Evolutionary conservation across 805 yeast genomes (phyloP).

Genomic region (Metschnikowia aberdeeniae): DNA sequence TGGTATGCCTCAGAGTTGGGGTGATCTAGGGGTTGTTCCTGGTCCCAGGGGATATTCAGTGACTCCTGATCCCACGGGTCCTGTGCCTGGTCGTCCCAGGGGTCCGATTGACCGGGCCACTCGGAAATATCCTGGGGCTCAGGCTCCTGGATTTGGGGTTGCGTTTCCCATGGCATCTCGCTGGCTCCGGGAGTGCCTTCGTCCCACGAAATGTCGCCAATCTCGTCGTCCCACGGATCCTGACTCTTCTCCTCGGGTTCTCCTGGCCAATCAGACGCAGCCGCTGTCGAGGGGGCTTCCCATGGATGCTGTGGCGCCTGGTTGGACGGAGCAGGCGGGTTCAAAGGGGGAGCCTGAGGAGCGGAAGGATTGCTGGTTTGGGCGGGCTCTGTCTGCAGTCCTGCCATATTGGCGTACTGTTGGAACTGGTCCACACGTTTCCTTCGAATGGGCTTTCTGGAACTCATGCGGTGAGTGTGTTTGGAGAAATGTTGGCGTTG

Average conservation of each 20-base stretch:
- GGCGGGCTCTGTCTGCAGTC: neutral
- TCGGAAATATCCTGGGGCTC: neutral
- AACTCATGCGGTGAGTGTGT: conserved; percentile 8
- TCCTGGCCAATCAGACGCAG: neutral
- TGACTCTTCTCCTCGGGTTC: neutral
- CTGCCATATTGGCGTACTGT: conserved; percentile 10
- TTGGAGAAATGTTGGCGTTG: conserved; percentile 3
- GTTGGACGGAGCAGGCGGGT: neutral
- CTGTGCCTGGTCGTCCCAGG: neutral
- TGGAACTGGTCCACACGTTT: conserved; percentile 17
- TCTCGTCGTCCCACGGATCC: conserved; percentile 18
- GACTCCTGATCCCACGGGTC: conserved; percentile 3
- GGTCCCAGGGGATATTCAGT: conserved; percentile 14
- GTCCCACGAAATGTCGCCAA: conserved; percentile 17
- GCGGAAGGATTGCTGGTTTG: neutral
- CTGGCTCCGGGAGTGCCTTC: conserved; percentile 9
- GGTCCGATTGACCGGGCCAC: neutral
- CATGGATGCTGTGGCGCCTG: too few relatives aligned
- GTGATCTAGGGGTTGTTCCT: neutral
- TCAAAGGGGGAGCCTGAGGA: neutral
- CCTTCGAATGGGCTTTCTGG: conserved; percentile 11
- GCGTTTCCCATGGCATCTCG: conserved; percentile 3
- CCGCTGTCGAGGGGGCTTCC: too few relatives aligned
- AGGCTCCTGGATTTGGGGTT: neutral
- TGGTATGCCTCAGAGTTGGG: neutral